Conservation (phyloP, 2,329 filamentous ascomycete species). For the Penicillium sp. region DNA sequence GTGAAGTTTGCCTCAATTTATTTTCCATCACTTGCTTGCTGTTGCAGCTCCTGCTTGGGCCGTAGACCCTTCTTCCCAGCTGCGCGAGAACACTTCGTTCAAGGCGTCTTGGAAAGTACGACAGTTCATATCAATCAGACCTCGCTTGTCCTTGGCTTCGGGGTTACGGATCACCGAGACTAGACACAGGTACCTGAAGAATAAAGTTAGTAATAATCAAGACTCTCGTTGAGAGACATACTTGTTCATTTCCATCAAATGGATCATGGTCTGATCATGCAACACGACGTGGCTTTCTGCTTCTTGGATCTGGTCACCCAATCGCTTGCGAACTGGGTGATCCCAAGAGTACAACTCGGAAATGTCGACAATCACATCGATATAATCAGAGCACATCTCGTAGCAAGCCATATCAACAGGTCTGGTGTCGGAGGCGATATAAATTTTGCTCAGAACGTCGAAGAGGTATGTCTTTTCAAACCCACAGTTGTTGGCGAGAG, state of each 20-base stretch:
- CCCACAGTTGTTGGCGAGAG: conserved; percentile 85
- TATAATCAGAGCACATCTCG: conserved; percentile 97
- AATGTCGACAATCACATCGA: conserved; percentile 96
- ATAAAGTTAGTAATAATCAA: conserved; percentile 15
- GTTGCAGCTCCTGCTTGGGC: not conserved
- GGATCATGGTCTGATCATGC: conserved; percentile 62
- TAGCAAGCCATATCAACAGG: conserved; percentile 94
- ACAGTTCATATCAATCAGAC: conserved; percentile 65
- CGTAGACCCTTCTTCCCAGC: conserved; percentile 42
- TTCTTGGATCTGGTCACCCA: conserved; percentile 50
- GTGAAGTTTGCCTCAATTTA: not conserved
- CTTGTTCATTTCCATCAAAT: conserved; percentile 66
- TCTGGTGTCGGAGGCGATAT: conserved; percentile 92
- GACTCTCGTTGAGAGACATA: conserved; percentile 34
- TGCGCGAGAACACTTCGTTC: conserved; percentile 58
- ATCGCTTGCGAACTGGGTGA: conserved; percentile 42
- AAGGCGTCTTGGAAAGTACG: conserved; percentile 62
- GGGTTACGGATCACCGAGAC: conserved; percentile 65
- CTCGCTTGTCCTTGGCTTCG: conserved; percentile 63
- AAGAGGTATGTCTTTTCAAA: conserved; percentile 99
- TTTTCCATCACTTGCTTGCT: conserved; percentile 12
- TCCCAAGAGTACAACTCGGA: conserved; percentile 90
- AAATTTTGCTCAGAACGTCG: conserved; percentile 96
- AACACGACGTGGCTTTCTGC: conserved; percentile 63
- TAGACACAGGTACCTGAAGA: conserved; percentile 58